These are phyloP conservation scores for Melampsora larici-populina DNA, from an alignment of 1,284 basidiomycete species.

Conservation along the genomic window DNA sequence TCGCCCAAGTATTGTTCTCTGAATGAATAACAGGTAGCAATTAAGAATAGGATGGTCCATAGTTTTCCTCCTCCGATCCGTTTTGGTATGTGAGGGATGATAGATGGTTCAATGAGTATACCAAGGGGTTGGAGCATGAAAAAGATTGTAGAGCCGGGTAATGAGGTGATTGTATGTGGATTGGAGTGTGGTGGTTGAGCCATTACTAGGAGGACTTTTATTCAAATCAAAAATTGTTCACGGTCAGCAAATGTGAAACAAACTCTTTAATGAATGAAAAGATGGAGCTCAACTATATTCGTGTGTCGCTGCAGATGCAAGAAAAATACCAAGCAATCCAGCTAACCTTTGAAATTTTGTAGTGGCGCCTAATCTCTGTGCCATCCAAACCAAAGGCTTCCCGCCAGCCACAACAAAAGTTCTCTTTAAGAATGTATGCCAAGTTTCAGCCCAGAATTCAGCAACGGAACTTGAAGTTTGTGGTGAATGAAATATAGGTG, in stretches of 20 bases:
- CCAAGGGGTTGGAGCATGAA: constrained; percentile 14
- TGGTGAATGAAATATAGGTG: not conserved
- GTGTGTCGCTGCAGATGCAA: not conserved
- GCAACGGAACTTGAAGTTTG: not conserved
- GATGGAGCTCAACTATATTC: not conserved
- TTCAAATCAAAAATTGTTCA: not conserved
- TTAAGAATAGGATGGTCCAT: not conserved
- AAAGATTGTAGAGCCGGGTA: not conserved
- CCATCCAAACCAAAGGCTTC: no score
- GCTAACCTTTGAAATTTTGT: not conserved
- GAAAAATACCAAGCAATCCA: not conserved
- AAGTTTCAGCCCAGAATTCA: not conserved
- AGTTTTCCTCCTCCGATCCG: not conserved
- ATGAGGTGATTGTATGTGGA: constrained; percentile 1
- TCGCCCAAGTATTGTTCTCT: not conserved
- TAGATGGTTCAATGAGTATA: constrained; percentile 3
- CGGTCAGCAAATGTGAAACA: not conserved
- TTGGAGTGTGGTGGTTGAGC: not conserved
- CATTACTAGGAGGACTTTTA: not conserved
- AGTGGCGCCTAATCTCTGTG: not conserved
- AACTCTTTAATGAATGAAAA: not conserved
- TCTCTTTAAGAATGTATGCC: not conserved
- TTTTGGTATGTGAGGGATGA: constrained; percentile 15
- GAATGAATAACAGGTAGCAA: not conserved
- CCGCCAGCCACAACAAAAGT: not conserved